Evolutionary conservation across 2,329 filamentous ascomycete species (phyloP).

Genomic region (Calonectria montana): DNA sequence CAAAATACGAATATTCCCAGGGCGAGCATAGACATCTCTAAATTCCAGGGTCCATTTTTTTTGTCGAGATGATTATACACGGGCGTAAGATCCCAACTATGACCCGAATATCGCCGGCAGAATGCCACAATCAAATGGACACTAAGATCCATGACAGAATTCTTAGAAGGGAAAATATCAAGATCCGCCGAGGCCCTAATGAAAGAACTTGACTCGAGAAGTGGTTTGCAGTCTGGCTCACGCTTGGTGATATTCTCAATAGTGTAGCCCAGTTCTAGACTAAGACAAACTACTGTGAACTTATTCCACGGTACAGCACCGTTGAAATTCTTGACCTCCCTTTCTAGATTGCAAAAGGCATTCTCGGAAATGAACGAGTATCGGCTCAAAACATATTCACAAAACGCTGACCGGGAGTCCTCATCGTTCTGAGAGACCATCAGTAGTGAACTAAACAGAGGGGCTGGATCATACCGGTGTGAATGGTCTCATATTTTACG

Average conservation of each 20-base stretch:
- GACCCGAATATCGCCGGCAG: neutral
- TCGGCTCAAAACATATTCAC: neutral
- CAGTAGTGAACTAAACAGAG: neutral
- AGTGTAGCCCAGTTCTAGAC: neutral
- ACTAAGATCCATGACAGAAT: neutral
- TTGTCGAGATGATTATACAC: neutral
- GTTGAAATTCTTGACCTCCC: neutral
- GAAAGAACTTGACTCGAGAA: neutral
- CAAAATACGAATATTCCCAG: neutral
- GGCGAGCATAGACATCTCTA: neutral
- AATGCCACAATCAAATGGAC: neutral
- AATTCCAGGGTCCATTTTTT: neutral
- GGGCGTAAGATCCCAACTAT: neutral
- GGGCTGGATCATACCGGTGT: neutral
- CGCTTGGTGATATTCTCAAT: neutral
- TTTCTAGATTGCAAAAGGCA: neutral
- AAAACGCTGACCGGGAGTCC: neutral
- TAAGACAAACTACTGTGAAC: neutral
- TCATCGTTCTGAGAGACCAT: neutral
- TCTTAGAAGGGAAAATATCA: neutral
- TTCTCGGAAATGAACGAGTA: neutral
- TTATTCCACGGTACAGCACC: neutral
- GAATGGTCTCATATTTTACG: neutral
- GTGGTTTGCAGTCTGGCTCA: no score
- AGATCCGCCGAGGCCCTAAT: neutral